Evolutionary conservation across 768 basidiomycete species (phyloP), one percentile per base, ranked within the genome.

Genomic region (Sporobolomyces phaffii): DNA sequence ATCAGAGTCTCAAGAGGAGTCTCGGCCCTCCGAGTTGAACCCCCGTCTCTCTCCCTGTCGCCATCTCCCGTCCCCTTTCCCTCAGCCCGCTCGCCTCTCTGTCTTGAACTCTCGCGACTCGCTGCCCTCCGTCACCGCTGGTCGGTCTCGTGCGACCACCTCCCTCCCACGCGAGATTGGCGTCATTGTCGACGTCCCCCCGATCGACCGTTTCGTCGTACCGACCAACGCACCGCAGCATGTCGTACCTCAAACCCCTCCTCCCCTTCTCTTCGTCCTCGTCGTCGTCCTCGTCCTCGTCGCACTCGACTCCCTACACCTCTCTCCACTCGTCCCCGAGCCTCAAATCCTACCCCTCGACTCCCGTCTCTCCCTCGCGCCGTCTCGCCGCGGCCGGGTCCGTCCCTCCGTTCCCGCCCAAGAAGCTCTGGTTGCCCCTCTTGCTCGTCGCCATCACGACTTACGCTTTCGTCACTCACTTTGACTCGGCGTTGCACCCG

Each of bases 201-300:
- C 20, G 43, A 15, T 44, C 43, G 15, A 20, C 43, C 10, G 15
- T 15, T 22, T n/a, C 43, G 43, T 13, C 20, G 11, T 7, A 44
- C 7, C 43, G n/a, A n/a, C n/a, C n/a, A n/a, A n/a, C n/a, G n/a
- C n/a, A n/a, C n/a, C n/a, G n/a, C n/a, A n/a, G 11, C 43, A 44
- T 44, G 54, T 56, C 54, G 11, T 43, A 56, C 18, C 17, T 56
- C 2, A 41, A 43, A 43, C 54, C 54, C 18, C 54, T 56, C 40
- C 40, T 56, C 15, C 54, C 54, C 24, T 56, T 56, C 40, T 56
- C 54, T 5, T 22, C 52, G 10, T 10, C 31, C 13, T 24, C 52
- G 20, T 5, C 52, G 7, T 11, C 52, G 18, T 26, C 52, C 22
- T 38, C 52, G 7, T 38, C 52, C 14, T 33, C 50, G 3, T 10